Evolutionary conservation across 2,329 filamentous ascomycete genomes (phyloP), one percentile per base, ranked within the genome.

Genomic region (Alternaria alternata): DNA sequence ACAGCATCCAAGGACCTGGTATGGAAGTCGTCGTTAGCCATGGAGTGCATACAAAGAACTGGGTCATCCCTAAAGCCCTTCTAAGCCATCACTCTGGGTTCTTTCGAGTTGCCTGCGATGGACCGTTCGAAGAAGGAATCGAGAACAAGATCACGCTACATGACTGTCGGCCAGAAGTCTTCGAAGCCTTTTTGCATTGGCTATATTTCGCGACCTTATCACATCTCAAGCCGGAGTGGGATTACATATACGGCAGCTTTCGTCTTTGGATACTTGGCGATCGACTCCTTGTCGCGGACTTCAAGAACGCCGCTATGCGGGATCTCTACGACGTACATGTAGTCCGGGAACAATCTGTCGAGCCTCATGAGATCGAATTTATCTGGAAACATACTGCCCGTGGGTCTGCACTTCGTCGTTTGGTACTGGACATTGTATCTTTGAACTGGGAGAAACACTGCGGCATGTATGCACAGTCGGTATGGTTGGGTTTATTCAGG

Each of bases 331-430:
- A 7, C 14, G 7, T 7, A 5, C 16, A n/a, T 14, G 6, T 5
- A 7, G 3, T 1, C 6, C 0, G 0, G 1, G 34, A 8, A n/a
- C 7, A 4, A 7, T 1, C 7, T n/a, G 16, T 38, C 34, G 6
- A 3, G 16, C 16, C 3, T 0, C 16, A 8, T 1, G 34, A 38
- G 9, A 4, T 38, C 8, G 7, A 8, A 1, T 38, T 4, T 3
- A n/a, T 14, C 16, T 38, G 34, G 34, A n/a, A 9, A 8, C 3
- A 38, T 3, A 38, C 34, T 38, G 8, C 34, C 3, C 3, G 9
- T n/a, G 4, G 4, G 16, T 38, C 34, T 38, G 16, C 16, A n/a
- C 38, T 39, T 4, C 38, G 38, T 39, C 38, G 38, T n/a, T 39
- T 4, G n/a, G n/a, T 12, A 12, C 38, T 39, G 4, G n/a, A 39